These are phyloP conservation scores for Candida ponderosae DNA, from an alignment of 805 yeast genomes.

Conservation along the genomic window DNA sequence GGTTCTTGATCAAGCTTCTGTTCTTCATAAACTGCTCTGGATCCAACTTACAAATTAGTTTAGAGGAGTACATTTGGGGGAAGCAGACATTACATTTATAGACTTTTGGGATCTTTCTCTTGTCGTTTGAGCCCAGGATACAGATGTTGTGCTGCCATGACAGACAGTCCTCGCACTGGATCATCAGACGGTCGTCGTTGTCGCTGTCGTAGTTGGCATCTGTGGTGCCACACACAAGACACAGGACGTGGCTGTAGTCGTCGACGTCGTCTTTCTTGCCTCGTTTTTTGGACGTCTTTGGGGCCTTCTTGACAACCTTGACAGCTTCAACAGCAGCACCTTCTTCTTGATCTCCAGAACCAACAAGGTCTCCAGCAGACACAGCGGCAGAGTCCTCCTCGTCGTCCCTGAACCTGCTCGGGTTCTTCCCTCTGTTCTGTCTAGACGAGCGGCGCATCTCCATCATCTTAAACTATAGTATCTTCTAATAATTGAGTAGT, in stretches of 20 bases:
- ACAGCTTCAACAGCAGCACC: slow-evolving; percentile 6
- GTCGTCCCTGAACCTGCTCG: slow-evolving; percentile 14
- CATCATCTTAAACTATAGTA: slow-evolving; percentile 5
- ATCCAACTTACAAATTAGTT: slow-evolving; percentile 23
- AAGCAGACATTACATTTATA: slow-evolving; percentile 53
- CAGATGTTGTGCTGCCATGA: slow-evolving; percentile 72
- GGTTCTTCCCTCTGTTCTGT: slow-evolving; percentile 33
- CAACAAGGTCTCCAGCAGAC: slow-evolving; percentile 21
- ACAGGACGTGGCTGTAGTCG: slow-evolving; percentile 39
- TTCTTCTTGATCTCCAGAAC: slow-evolving; percentile 6
- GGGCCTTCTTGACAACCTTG: too few relatives aligned
- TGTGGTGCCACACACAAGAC: slow-evolving; percentile 55
- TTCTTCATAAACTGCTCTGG: slow-evolving; percentile 20
- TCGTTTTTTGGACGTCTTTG: slow-evolving; percentile 8
- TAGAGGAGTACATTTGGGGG: slow-evolving; percentile 21
- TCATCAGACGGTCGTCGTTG: slow-evolving; percentile 50
- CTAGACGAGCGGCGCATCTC: slow-evolving; percentile 34
- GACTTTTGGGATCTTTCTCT: slow-evolving; percentile 32
- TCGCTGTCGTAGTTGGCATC: slow-evolving; percentile 52
- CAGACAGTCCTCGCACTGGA: slow-evolving; percentile 56
- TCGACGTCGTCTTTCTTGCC: slow-evolving; percentile 18
- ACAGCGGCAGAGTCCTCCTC: slow-evolving; percentile 20
- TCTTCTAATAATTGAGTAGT: slow-evolving; percentile 1
- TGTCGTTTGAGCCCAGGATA: slow-evolving; percentile 36
- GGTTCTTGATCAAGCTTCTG: background rate